Percentiles rank a stretch among this genome's conserved stretches.
phyloP scores from a whole-genome alignment of 2,329 filamentous ascomycete species.

The Sodiomyces alkalinus region DNA sequence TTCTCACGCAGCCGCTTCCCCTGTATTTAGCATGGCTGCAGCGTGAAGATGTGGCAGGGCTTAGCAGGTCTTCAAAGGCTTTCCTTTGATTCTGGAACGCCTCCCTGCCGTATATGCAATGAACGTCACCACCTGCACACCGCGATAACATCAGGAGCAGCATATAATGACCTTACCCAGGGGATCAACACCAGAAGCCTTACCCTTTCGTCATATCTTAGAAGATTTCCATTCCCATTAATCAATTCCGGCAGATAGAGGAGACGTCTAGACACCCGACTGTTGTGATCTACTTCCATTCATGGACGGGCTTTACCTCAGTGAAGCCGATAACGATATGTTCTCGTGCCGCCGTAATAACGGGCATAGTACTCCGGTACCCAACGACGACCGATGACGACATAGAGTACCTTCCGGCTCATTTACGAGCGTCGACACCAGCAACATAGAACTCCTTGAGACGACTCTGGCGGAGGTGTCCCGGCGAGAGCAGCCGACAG shows the following conservation, averaged over 20 bases:
- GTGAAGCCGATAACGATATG: constrained; percentile 33
- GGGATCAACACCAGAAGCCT: constrained; percentile 14
- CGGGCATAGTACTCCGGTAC: constrained; percentile 29
- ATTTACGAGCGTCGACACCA: constrained; percentile 28
- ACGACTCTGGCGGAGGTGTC: constrained; percentile 19
- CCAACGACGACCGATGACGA: too few relatives aligned
- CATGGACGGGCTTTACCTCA: constrained; percentile 30
- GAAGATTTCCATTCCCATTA: constrained; percentile 24
- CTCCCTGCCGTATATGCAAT: constrained; percentile 24
- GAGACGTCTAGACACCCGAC: constrained; percentile 8
- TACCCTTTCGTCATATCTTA: constrained; percentile 17
- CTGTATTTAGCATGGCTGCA: constrained; percentile 24
- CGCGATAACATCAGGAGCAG: constrained; percentile 15
- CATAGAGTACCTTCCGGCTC: too few relatives aligned
- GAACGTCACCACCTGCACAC: constrained; percentile 22
- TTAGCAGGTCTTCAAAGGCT: constrained; percentile 12
- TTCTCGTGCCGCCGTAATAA: constrained; percentile 26
- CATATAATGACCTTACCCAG: constrained; percentile 20
- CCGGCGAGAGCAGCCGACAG: constrained; percentile 18
- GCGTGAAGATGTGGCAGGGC: constrained; percentile 17
- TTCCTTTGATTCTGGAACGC: constrained; percentile 14
- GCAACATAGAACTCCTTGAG: constrained; percentile 20
- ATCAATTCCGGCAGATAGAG: constrained; percentile 14
- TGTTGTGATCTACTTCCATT: constrained; percentile 30
- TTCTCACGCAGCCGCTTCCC: constrained; percentile 13